Conservation (phyloP, 179 eudicot genomes). For the Gypsophila paniculata region DNA sequence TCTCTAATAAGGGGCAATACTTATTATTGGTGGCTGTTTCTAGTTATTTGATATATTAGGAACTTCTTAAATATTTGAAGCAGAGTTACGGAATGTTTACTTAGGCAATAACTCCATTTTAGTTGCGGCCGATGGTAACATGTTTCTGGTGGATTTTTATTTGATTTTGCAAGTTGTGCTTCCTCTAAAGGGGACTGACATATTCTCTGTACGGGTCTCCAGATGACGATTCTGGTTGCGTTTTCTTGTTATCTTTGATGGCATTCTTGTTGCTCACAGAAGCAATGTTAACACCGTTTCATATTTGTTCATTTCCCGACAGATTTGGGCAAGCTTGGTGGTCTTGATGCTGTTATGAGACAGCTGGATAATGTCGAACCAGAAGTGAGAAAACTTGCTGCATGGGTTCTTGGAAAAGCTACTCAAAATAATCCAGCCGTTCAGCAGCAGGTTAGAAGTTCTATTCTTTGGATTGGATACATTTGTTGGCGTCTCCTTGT, state of each 20-base stretch:
- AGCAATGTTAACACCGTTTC: not conserved
- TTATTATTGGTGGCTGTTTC: not conserved
- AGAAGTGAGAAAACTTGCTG: constrained; percentile 65
- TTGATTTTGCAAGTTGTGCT: not conserved
- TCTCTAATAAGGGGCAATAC: not conserved
- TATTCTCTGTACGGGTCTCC: not conserved
- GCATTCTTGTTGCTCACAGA: not conserved
- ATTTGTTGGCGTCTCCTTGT: not conserved
- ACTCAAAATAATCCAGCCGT: constrained; percentile 81
- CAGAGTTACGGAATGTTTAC: not conserved
- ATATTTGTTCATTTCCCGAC: constrained; percentile 20
- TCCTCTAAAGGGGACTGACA: not conserved
- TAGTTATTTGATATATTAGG: not conserved
- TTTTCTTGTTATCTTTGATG: constrained; percentile 10
- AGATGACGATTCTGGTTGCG: not conserved
- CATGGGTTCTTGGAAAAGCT: constrained; percentile 88
- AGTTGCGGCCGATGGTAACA: not conserved
- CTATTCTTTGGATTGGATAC: not conserved
- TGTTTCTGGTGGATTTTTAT: not conserved
- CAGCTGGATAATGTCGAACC: constrained; percentile 53
- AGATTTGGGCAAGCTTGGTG: constrained; percentile 88
- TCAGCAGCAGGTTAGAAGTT: constrained; percentile 65
- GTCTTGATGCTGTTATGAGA: constrained; percentile 55
- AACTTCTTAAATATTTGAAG: not conserved
- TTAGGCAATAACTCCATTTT: not conserved